A percentile compares a stretch with the other conserved stretches of the same genome.
Conservation (phyloP, 768 basidiomycete genomes). For the Candolleomyces eurysporus region DNA sequence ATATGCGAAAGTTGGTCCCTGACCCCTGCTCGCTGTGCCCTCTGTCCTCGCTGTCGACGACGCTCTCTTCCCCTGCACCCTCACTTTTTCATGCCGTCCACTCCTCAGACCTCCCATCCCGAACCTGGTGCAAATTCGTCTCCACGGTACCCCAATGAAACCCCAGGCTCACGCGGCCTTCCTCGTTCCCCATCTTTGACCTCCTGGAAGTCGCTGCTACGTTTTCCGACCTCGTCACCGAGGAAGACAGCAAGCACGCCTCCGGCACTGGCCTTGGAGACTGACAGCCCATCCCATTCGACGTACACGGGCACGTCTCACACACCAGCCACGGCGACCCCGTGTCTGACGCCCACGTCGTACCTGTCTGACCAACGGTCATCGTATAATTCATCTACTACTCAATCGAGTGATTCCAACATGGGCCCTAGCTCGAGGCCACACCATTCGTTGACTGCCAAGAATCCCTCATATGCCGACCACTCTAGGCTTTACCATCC, state of each 20-base stretch:
- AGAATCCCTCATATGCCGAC: constrained; percentile 23
- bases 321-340: constrained; percentile 44
- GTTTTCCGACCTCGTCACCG: constrained; percentile 61
- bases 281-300: constrained; percentile 34
- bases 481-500: constrained; percentile 31
- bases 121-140: constrained; percentile 19
- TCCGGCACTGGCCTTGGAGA: constrained; percentile 51
- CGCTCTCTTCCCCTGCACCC: constrained; percentile 8
- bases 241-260: constrained; percentile 50
- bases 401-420: constrained; percentile 73
- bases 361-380: constrained; percentile 60
- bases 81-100: constrained; percentile 20
- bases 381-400: constrained; percentile 78
- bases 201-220: constrained; percentile 75
- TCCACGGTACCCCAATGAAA: constrained; percentile 13
- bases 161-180: constrained; percentile 23
- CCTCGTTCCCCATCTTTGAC: constrained; percentile 27
- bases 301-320: constrained; percentile 28
- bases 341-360: constrained; percentile 56
- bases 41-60: constrained; percentile 19
- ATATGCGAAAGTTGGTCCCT: constrained; percentile 6
- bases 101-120: constrained; percentile 19
- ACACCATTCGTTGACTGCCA: constrained; percentile 9
- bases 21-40: neutral
- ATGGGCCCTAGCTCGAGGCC: constrained; percentile 18